phyloP scores from a whole-genome alignment of 208 protist genomes.

The Crithidia sp. region DNA sequence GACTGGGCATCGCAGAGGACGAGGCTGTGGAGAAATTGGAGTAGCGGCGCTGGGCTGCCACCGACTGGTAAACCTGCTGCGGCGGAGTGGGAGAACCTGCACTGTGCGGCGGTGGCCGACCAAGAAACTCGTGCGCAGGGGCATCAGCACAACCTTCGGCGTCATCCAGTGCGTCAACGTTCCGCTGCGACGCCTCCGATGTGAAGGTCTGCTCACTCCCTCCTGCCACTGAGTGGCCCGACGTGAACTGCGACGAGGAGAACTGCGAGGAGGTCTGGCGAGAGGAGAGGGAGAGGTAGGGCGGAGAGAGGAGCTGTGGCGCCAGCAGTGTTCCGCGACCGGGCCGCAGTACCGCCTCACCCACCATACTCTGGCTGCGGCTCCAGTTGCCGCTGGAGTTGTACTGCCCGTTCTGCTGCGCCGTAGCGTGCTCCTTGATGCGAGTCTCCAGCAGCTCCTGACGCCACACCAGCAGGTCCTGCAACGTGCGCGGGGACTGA shows the following conservation, averaged over 20 bases:
- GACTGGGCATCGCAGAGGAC: no score
- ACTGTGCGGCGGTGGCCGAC: neutral
- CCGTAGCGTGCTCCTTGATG: neutral
- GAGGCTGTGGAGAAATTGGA: no score
- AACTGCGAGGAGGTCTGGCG: neutral
- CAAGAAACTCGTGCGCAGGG: no score
- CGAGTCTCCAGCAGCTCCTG: neutral
- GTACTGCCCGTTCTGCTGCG: neutral
- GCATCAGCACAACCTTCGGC: no score
- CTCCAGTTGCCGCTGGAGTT: neutral
- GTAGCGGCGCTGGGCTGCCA: no score
- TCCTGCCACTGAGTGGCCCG: no score
- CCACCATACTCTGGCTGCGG: neutral
- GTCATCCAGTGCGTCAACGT: no score
- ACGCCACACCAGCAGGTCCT: constrained; percentile 6
- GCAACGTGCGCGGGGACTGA: neutral
- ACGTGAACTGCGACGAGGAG: no score
- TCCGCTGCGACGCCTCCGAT: no score
- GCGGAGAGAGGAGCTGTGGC: neutral
- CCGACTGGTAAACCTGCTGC: no score
- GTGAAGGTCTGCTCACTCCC: no score
- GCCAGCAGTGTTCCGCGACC: neutral
- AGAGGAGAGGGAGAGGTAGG: neutral
- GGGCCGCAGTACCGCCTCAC: no score
- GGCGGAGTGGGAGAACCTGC: neutral